A percentile compares a stretch with the other conserved stretches of the same genome.
Conservation (phyloP, 495 filamentous ascomycete species). For the Neurospora sp. region DNA sequence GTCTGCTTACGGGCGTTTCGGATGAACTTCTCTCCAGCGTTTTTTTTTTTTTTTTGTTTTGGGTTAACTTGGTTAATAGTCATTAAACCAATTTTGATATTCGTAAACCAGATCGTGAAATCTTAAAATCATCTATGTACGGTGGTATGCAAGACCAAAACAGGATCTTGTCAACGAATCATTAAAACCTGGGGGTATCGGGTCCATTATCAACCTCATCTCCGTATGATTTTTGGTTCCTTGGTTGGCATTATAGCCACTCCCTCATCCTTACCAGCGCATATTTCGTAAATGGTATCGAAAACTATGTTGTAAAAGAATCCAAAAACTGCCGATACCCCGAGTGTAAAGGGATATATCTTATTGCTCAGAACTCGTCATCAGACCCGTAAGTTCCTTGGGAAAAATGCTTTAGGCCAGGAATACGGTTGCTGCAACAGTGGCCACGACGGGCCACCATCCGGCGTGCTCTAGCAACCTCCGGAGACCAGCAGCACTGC, state of each 20-base stretch:
- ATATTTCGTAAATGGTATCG: not conserved
- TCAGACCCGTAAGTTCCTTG: not conserved
- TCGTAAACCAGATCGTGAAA: not conserved
- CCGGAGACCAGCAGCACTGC: constrained; percentile 24
- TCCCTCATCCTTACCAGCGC: not conserved
- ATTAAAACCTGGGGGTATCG: not conserved
- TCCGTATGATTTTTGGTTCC: not conserved
- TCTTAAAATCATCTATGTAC: not conserved
- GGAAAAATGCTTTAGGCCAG: constrained; percentile 14
- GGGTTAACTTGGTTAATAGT: not conserved
- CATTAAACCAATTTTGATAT: not conserved
- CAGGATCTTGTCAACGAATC: not conserved
- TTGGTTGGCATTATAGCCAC: not conserved
- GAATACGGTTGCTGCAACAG: constrained; percentile 45
- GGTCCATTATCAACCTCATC: not conserved
- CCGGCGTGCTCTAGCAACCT: constrained; percentile 39
- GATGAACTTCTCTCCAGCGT: not conserved
- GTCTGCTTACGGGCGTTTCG: not conserved
- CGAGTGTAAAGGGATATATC: not conserved
- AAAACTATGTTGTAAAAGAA: not conserved
- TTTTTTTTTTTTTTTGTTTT: too few relatives aligned
- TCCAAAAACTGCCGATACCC: not conserved
- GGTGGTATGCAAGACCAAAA: not conserved
- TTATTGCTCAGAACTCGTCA: not conserved
- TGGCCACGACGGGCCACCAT: constrained; percentile 50